A percentile compares a stretch with the other conserved stretches of the same genome.
These are phyloP conservation scores for Vanderwaltozyma verrucispora DNA, from an alignment of 805 yeast species.

Conservation along the genomic window DNA sequence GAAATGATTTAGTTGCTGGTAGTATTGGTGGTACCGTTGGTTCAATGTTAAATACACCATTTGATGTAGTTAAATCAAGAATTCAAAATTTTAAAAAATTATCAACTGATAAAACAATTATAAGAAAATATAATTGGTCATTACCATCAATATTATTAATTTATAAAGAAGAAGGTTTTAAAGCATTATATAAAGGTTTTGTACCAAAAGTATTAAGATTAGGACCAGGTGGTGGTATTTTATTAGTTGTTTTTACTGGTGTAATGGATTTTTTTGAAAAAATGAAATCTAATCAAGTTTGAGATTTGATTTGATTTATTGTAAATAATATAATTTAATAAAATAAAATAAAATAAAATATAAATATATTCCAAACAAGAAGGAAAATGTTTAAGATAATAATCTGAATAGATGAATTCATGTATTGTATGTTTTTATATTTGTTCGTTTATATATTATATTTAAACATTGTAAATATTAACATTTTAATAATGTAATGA, in stretches of 20 bases:
- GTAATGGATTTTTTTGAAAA: constrained; percentile 88
- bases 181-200: constrained; percentile 91
- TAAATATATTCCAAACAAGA: no score
- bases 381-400: no score
- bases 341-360: background rate
- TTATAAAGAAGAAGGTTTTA: constrained; percentile 78
- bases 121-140: constrained; percentile 88
- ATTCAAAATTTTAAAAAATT: constrained; percentile 48
- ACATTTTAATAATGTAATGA: no score
- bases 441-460: no score
- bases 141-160: constrained; percentile 66
- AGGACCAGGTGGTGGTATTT: constrained; percentile 99
- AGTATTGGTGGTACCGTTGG: constrained; percentile 95
- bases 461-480: no score
- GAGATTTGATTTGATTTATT: background rate
- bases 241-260: constrained; percentile 90
- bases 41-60: constrained; percentile 91
- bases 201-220: constrained; percentile 92
- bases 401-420: no score
- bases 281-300: background rate
- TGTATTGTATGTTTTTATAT: no score
- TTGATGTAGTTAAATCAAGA: constrained; percentile 95
- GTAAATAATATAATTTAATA: no score
- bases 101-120: constrained; percentile 55
- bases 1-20: constrained; percentile 86